Evolutionary conservation across 2,329 filamentous ascomycete species (phyloP), one percentile per base, ranked within the genome.

Genomic region (Emmonsiellopsis sp.): DNA sequence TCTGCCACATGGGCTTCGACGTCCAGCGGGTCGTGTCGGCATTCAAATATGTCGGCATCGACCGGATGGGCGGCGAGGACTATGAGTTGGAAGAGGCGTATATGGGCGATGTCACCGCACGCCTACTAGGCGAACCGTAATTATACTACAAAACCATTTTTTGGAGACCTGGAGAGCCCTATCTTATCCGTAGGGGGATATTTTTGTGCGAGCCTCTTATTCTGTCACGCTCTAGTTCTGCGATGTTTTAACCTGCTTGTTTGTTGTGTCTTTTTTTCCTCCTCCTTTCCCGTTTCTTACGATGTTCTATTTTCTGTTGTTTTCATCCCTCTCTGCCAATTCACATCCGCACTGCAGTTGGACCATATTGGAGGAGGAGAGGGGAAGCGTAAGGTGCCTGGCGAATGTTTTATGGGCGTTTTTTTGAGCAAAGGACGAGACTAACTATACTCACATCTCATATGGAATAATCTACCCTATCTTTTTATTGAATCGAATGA

Each of bases 1-100:
- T 97, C 62, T 83, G 87, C 13, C 81, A 77, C 62, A 97, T 97
- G 92, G 92, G 92, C 9, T 97, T 97, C 62, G 84, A 89, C 54
- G 80, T 95, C 1, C 87, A 91, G 48, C 79, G 81, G n/a, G 89
- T 97, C 1, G 89, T 96, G 0, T 80, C 86, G 8, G 88, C 89
- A 0, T 95, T 96, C 64, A 79, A 85, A 51, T 87, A 80, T 56
- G 84, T 93, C 7, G 87, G 88, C 5, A 91, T 95, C 60, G 87
- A 92, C 58, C 81, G 81, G 15, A 89, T 86, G 61, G 80, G 79
- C 30, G 90, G 90, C 0, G 76, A 85, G 60, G 87, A 93, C 65
- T 93, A 94, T 67, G 84, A 88, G 62, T 75, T 95, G n/a, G 89
- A 94, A 65, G 87, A 93, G 63, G 89, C 85, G 1, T 91, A 90